Percentiles rank a stretch among this genome's conserved stretches.
Conservation (phyloP, 1,284 basidiomycete species). For the Apiotrichum akiyoshidainum region DNA sequence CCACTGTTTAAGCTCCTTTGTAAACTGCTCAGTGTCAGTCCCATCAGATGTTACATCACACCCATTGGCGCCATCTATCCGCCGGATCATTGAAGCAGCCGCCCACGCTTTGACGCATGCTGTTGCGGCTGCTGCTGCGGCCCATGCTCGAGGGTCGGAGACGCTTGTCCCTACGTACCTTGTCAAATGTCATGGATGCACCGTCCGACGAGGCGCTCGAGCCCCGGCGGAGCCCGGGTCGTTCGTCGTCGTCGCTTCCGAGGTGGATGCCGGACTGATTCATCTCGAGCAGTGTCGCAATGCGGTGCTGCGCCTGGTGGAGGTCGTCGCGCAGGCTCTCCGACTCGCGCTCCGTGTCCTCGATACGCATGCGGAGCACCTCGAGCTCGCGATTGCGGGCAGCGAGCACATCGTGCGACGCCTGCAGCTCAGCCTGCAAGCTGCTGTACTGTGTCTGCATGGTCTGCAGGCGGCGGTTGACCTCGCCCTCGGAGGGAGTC, state of each 20-base stretch:
- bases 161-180: slow-evolving; percentile 24
- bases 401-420: slow-evolving; percentile 74
- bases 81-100: not conserved
- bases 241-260: slow-evolving; percentile 31
- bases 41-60: not conserved
- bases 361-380: slow-evolving; percentile 47
- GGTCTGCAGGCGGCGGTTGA: slow-evolving; percentile 65
- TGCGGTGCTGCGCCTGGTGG: slow-evolving; percentile 64
- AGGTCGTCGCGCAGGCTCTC: slow-evolving; percentile 66
- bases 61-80: not conserved
- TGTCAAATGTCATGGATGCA: slow-evolving; percentile 45
- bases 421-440: slow-evolving; percentile 69
- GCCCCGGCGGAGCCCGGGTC: slow-evolving; percentile 18
- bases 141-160: too few species aligned
- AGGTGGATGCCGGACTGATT: slow-evolving; percentile 26
- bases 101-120: not conserved
- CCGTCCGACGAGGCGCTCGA: slow-evolving; percentile 29
- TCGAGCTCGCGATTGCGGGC: slow-evolving; percentile 71
- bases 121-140: too few species aligned
- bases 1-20: slow-evolving; percentile 49
- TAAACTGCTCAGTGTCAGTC: slow-evolving; percentile 28
- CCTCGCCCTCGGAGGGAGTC: slow-evolving; percentile 64
- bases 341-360: slow-evolving; percentile 44
- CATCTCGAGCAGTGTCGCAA: slow-evolving; percentile 45
- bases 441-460: slow-evolving; percentile 69